Conservation (phyloP, 2,329 filamentous ascomycete genomes). For the Verticillium zaregamsianum region DNA sequence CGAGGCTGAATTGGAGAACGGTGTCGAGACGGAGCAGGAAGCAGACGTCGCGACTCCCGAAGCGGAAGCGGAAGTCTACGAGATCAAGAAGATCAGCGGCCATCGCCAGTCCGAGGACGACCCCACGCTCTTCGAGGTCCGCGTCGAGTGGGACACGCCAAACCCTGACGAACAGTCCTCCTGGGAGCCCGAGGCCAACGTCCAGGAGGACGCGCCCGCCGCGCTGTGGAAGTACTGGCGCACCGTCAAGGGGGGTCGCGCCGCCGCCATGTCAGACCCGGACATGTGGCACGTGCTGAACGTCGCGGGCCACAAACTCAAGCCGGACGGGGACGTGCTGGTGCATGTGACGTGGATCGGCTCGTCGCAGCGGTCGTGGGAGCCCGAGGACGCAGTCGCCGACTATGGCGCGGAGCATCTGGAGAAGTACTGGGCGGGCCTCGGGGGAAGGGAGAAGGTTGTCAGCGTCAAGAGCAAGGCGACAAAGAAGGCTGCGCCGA, state of each 20-base stretch:
- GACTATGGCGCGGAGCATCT: conserved; percentile 7
- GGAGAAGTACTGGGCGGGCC: conserved; percentile 24
- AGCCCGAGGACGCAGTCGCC: conserved; percentile 8
- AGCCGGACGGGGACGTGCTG: conserved; percentile 4
- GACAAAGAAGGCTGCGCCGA: background rate
- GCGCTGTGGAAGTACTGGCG: conserved; percentile 18
- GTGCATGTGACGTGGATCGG: conserved; percentile 9
- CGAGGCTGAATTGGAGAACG: background rate
- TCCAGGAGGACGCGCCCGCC: conserved; percentile 27
- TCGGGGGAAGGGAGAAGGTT: conserved; percentile 22
- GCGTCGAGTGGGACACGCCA: conserved; percentile 22
- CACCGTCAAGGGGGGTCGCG: conserved; percentile 11
- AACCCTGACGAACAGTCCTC: conserved; percentile 19
- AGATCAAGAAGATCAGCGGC: conserved; percentile 6
- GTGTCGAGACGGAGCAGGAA: background rate
- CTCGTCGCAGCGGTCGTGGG: conserved; percentile 10
- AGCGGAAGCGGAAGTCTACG: background rate
- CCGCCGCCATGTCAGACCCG: conserved; percentile 9
- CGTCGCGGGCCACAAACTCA: conserved; percentile 10
- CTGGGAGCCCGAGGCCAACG: conserved; percentile 28
- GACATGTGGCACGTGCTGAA: conserved; percentile 13
- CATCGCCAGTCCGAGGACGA: conserved; percentile 10
- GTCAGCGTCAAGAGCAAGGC: conserved; percentile 9
- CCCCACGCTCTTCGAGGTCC: conserved; percentile 20
- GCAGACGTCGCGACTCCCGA: background rate